phyloP scores from a whole-genome alignment of 2,329 filamentous ascomycete species.

The Ophiosphaerella korrae region DNA sequence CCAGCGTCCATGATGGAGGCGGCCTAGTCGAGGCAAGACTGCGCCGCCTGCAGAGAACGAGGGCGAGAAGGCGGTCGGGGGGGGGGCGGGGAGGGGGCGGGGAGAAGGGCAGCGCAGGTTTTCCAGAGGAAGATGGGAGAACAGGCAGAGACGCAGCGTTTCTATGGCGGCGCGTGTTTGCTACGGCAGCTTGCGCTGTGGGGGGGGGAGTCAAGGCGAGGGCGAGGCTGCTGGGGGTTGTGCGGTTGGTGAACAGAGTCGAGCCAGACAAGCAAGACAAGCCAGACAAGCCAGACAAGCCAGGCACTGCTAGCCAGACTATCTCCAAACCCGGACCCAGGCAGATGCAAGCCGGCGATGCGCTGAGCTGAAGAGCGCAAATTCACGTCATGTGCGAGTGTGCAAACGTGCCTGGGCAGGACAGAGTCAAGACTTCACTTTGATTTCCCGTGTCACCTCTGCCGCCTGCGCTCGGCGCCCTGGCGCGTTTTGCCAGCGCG shows the following conservation, averaged over 20 bases:
- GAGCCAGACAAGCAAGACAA: too few species aligned
- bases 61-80: not conserved
- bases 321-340: conserved; percentile 5
- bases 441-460: not conserved
- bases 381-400: not conserved
- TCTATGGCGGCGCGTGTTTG: not conserved
- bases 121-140: not conserved
- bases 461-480: not conserved
- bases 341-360: not conserved
- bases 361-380: too few species aligned
- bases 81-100: too few species aligned
- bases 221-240: too few species aligned
- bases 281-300: too few species aligned
- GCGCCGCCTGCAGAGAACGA: not conserved
- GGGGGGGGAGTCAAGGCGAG: not conserved
- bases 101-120: too few species aligned
- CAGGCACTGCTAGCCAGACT: too few species aligned
- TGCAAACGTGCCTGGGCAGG: conserved; percentile 3
- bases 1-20: conserved; percentile 40
- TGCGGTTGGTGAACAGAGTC: too few species aligned
- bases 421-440: conserved; percentile 10
- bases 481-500: conserved; percentile 22
- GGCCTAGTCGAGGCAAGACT: conserved; percentile 6
- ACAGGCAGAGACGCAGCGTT: too few species aligned
- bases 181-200: not conserved